These are phyloP conservation scores for Beta corolliflora DNA, from an alignment of 179 eudicot genomes.

Conservation along the genomic window DNA sequence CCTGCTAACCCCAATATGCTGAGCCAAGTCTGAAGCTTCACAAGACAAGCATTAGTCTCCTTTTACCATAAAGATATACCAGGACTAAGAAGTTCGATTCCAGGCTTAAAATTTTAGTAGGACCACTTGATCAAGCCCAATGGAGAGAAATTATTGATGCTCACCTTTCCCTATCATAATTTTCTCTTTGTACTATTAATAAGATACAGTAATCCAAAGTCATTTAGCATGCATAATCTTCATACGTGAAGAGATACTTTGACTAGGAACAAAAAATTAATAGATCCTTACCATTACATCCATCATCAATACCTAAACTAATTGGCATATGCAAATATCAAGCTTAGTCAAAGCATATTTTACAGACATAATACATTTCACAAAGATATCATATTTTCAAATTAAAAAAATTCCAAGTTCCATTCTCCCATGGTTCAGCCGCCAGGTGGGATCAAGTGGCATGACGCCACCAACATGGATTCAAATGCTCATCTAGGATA, in stretches of 20 bases:
- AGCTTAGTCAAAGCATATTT: neutral
- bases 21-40: too few species aligned
- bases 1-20: neutral
- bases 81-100: neutral
- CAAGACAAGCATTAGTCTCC: too few species aligned
- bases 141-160: neutral
- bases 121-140: neutral
- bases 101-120: neutral
- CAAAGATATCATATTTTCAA: too few species aligned
- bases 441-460: neutral
- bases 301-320: neutral
- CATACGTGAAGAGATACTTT: neutral
- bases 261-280: neutral
- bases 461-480: neutral
- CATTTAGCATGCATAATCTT: neutral
- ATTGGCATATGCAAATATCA: neutral
- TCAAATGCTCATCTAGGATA: neutral
- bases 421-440: neutral
- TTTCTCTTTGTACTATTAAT: neutral
- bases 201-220: neutral
- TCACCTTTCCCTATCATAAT: neutral
- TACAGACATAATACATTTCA: neutral
- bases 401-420: neutral
- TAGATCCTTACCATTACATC: neutral
- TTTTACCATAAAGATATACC: neutral